Evolutionary conservation across 441 rosid genomes (phyloP).

Genomic region (Corymbia citriodora): DNA sequence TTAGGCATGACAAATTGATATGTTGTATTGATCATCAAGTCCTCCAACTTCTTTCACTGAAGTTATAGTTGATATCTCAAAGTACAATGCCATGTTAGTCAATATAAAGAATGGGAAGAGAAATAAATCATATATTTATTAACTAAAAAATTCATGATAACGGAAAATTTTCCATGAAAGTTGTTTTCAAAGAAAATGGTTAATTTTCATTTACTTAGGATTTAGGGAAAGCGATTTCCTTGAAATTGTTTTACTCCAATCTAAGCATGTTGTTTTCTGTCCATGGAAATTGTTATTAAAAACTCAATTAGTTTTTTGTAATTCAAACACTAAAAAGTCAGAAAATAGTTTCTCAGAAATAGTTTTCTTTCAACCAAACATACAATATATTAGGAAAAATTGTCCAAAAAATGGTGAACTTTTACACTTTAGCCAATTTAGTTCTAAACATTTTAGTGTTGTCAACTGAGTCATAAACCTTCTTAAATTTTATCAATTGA

Average conservation of each 20-base stretch:
- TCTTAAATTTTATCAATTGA: background rate
- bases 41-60: background rate
- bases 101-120: background rate
- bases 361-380: background rate
- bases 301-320: too few relatives aligned
- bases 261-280: too few relatives aligned
- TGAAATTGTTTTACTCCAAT: too few relatives aligned
- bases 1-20: background rate
- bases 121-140: too few relatives aligned
- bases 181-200: background rate
- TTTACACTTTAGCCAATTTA: background rate
- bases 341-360: too few relatives aligned
- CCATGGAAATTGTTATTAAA: too few relatives aligned
- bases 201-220: background rate
- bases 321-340: background rate
- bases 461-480: background rate
- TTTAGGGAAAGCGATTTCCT: background rate
- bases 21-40: background rate
- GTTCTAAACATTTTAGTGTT: fast-evolving
- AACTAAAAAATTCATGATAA: background rate
- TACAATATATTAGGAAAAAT: background rate
- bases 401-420: background rate
- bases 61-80: background rate
- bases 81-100: background rate
- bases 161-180: background rate